phyloP scores from a whole-genome alignment of 2,329 filamentous ascomycete species.

The Curvularia sp. region DNA sequence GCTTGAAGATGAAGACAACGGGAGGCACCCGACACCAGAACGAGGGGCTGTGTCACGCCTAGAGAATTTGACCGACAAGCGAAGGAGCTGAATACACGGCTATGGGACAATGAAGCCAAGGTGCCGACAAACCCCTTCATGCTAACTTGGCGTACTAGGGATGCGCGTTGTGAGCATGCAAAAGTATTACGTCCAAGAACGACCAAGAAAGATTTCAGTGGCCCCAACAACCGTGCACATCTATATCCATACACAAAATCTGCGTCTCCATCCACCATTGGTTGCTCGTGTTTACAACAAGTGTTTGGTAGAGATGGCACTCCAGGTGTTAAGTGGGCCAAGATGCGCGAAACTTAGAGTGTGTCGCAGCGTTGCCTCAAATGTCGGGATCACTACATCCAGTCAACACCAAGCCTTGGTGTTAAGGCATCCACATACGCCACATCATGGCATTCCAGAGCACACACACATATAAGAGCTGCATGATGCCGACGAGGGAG shows the following conservation, averaged over 20 bases:
- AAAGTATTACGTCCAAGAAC: background rate
- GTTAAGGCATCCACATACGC: conserved; percentile 17
- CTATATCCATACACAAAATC: background rate
- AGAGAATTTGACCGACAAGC: background rate
- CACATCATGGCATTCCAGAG: background rate
- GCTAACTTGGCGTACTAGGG: conserved; percentile 1
- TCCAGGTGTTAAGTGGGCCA: conserved; percentile 15
- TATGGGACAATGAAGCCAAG: background rate
- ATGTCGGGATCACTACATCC: conserved; percentile 23
- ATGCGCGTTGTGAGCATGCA: background rate
- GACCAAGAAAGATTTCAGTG: background rate
- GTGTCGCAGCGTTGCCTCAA: conserved; percentile 29
- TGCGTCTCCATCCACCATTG: background rate
- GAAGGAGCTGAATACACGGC: background rate
- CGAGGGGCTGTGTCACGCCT: background rate
- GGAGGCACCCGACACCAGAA: background rate
- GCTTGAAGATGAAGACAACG: background rate
- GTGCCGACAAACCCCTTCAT: background rate
- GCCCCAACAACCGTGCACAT: background rate
- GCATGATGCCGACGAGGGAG: background rate
- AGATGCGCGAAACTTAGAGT: conserved; percentile 23
- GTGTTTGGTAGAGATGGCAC: background rate
- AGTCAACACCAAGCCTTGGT: conserved; percentile 32
- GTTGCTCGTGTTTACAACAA: background rate
- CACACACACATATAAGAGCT: conserved; percentile 8